phyloP scores from a whole-genome alignment of 2,329 filamentous ascomycete species.

The Aspergillus sp. region DNA sequence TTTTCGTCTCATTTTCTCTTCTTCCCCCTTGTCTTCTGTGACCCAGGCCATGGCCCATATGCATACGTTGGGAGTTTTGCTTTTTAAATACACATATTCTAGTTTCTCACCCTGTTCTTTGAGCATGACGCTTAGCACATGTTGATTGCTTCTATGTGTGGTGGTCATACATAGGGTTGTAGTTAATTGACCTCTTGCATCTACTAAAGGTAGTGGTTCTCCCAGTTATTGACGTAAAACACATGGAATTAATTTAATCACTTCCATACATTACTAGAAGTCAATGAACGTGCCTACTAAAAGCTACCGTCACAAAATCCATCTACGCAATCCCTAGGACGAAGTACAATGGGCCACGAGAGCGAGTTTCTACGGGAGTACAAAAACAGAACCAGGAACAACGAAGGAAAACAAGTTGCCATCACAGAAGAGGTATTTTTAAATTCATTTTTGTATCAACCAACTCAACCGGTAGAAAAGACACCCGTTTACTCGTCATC shows the following conservation, averaged over 20 bases:
- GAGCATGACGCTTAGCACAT: neutral
- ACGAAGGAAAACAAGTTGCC: neutral
- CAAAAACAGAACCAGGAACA: neutral
- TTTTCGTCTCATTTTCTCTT: conserved; percentile 10
- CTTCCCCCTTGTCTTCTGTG: neutral
- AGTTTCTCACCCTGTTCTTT: neutral
- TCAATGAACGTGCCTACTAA: neutral
- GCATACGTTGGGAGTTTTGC: conserved; percentile 12
- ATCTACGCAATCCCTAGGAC: neutral
- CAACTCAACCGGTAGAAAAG: conserved; percentile 5
- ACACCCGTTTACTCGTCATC: conserved; percentile 57
- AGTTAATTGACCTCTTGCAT: neutral
- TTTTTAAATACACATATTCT: neutral
- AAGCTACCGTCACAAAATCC: neutral
- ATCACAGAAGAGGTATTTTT: conserved; percentile 7
- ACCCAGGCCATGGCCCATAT: conserved; percentile 1
- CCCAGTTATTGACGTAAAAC: neutral
- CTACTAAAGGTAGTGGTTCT: neutral
- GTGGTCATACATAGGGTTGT: neutral
- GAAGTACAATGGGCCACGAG: neutral
- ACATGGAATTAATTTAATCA: neutral
- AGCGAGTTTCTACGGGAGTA: too few species aligned
- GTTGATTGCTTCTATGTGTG: neutral
- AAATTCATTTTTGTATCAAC: conserved; percentile 11
- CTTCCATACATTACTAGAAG: neutral